phyloP scores from a whole-genome alignment of 495 filamentous ascomycete species.

The Hyaloscypha variabilis region DNA sequence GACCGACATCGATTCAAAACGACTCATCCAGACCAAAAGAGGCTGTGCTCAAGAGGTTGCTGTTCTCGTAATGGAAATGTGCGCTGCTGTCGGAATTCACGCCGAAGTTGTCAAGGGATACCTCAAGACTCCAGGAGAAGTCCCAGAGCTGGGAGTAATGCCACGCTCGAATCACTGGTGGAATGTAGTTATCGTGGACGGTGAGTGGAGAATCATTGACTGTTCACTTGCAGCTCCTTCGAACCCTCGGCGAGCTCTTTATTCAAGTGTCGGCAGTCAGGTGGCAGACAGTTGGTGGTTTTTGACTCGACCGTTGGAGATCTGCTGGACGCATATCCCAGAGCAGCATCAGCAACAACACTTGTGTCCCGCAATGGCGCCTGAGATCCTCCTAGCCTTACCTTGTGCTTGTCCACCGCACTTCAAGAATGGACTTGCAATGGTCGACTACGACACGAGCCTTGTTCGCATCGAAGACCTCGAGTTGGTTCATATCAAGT shows the following conservation, averaged over 20 bases:
- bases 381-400: conserved; percentile 80
- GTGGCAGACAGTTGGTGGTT: conserved; percentile 90
- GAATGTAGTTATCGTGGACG: conserved; percentile 93
- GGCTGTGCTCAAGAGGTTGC: conserved; percentile 93
- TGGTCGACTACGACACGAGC: conserved; percentile 91
- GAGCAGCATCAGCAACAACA: conserved; percentile 86
- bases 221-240: conserved; percentile 90
- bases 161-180: conserved; percentile 95
- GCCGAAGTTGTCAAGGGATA: conserved; percentile 84
- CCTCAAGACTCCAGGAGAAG: conserved; percentile 86
- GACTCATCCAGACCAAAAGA: conserved; percentile 81
- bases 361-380: conserved; percentile 83
- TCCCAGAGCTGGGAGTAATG: conserved; percentile 72
- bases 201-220: conserved; percentile 97
- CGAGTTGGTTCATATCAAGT: conserved; percentile 87
- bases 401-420: conserved; percentile 84
- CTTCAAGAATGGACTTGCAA: conserved; percentile 76
- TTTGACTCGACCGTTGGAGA: conserved; percentile 79
- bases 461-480: conserved; percentile 83
- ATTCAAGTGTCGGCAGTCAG: conserved; percentile 69
- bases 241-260: conserved; percentile 74
- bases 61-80: conserved; percentile 90
- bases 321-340: conserved; percentile 95
- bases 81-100: conserved; percentile 82
- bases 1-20: conserved; percentile 71